phyloP scores from a whole-genome alignment of 169 alveolate genomes.

The Plasmodium fragile region DNA sequence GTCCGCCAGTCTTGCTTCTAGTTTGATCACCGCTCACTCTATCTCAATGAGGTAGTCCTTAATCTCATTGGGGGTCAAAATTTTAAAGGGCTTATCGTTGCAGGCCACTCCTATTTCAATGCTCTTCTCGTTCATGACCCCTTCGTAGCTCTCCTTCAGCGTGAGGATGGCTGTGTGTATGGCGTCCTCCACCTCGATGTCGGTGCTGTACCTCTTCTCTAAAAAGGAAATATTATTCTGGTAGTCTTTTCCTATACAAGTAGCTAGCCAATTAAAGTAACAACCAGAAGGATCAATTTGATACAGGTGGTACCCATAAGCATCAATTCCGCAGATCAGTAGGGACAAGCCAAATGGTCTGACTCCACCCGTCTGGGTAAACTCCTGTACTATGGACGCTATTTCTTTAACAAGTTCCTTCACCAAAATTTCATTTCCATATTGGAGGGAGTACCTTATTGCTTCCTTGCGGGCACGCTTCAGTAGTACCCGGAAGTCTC shows the following conservation, averaged over 20 bases:
- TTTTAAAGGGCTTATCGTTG: conserved; percentile 89
- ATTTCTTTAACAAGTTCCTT: conserved; percentile 94
- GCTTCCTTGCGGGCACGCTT: conserved; percentile 92
- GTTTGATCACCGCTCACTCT: conserved; percentile 72
- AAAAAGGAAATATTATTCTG: conserved; percentile 96
- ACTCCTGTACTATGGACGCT: conserved; percentile 97
- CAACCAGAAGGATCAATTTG: conserved; percentile 99
- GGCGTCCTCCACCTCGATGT: conserved; percentile 97
- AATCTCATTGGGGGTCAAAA: conserved; percentile 90
- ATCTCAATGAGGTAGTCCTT: conserved; percentile 95
- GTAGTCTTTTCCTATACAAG: conserved; percentile 98
- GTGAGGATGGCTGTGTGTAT: conserved; percentile 95
- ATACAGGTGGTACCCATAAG: conserved; percentile 92
- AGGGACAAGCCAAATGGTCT: conserved; percentile 99
- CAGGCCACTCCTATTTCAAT: conserved; percentile 97
- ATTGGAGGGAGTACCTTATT: conserved; percentile 90
- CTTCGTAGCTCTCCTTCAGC: conserved; percentile 96
- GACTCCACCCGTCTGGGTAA: conserved; percentile 99
- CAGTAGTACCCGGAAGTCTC: conserved; percentile 96
- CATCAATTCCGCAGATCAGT: conserved; percentile 89
- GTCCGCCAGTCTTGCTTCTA: background rate
- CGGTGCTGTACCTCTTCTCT: conserved; percentile 97
- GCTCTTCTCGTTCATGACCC: conserved; percentile 96
- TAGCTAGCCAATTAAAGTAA: conserved; percentile 98
- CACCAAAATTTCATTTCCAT: conserved; percentile 96